Base-by-base conservation (phyloP, 805 yeast genomes). In the Kuraishia molischiana region DNA sequence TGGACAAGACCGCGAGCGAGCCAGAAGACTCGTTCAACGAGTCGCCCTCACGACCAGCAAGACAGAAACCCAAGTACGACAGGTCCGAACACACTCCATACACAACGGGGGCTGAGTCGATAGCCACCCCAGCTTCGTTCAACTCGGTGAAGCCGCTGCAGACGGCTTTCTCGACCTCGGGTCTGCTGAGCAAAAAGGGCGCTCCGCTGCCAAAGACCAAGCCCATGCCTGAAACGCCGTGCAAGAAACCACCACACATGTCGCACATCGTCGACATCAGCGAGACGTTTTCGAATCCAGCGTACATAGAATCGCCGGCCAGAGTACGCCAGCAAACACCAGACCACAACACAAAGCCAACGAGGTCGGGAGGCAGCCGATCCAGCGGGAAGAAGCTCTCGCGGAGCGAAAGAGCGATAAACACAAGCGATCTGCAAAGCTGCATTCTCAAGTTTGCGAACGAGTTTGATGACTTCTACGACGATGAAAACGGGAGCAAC, bases 131-230 rank as follows among this genome's bases (percentile, higher is more conserved):
- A 1, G 74, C 69, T 29, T 64, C 71, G 13, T 84, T 79, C 56
- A 72, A 76, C 44, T 73, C 76, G 35, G 92, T 83, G 18, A 83
- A 81, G 52, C 95, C 95, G 2, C 66, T 85, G 29, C 95, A 85
- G 53, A 79, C 89, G 0, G 95, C 92, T 13, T 85, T 85, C 56
- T 69, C 75, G 53, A 72, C 89, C 2, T 62, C 84, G 0, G 95
- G 95, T 0, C 60, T 85, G 26, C 57, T 79, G 41, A 74, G 81
- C 29, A 78, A 78, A 54, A 64, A 81, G 58, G 62, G 77, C 33
- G 44, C 46, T 5, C 20, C 31, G 15, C 32, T 18, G 6, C 24
- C 24, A 14, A 17, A 41, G 42, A 35, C 44, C 6, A 54, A 64
- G 26, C 49, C 50, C 13, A 73, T 77, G 48, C 84, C 84, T 1